These are phyloP conservation scores for Ogataea nakhonphanomensis DNA, from an alignment of 805 yeast genomes.

Conservation along the genomic window DNA sequence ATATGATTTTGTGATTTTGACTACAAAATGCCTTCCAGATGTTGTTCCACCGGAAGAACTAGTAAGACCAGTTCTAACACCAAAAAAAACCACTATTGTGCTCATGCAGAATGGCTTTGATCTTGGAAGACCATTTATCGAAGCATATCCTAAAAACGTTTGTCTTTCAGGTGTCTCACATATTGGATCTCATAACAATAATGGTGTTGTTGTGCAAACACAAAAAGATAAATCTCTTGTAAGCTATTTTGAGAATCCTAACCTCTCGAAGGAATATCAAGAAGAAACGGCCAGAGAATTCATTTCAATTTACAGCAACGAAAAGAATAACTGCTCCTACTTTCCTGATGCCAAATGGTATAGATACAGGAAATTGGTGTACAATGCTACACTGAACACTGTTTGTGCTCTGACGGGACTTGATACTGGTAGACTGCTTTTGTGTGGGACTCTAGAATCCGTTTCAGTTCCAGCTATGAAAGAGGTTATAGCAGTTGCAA, in stretches of 20 bases:
- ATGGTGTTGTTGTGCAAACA: slow-evolving; percentile 47
- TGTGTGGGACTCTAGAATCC: slow-evolving; percentile 40
- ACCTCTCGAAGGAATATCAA: slow-evolving; percentile 31
- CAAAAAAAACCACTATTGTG: slow-evolving; percentile 45
- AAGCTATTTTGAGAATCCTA: slow-evolving; percentile 47
- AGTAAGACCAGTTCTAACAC: slow-evolving; percentile 46
- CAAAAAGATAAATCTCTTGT: slow-evolving; percentile 43
- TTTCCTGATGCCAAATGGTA: slow-evolving; percentile 44
- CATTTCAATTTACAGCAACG: slow-evolving; percentile 44
- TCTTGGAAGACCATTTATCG: slow-evolving; percentile 52
- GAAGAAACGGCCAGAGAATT: slow-evolving; percentile 39
- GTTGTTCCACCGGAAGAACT: slow-evolving; percentile 48
- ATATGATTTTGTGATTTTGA: slow-evolving; percentile 56
- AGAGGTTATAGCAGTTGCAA: slow-evolving; percentile 65
- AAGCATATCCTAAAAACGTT: slow-evolving; percentile 47
- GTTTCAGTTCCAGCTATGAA: slow-evolving; percentile 59
- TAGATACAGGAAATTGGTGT: slow-evolving; percentile 65
- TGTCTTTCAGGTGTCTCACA: slow-evolving; percentile 62
- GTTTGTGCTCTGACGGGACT: slow-evolving; percentile 54
- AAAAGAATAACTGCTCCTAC: slow-evolving; percentile 38
- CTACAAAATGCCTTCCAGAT: slow-evolving; percentile 63
- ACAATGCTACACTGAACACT: slow-evolving; percentile 68
- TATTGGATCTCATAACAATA: slow-evolving; percentile 55
- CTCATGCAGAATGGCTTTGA: slow-evolving; percentile 68
- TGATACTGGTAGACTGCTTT: slow-evolving; percentile 54